Evolutionary conservation across 2,329 filamentous ascomycete species (phyloP).

Genomic region (Chrysoporthe deuterocubensis): DNA sequence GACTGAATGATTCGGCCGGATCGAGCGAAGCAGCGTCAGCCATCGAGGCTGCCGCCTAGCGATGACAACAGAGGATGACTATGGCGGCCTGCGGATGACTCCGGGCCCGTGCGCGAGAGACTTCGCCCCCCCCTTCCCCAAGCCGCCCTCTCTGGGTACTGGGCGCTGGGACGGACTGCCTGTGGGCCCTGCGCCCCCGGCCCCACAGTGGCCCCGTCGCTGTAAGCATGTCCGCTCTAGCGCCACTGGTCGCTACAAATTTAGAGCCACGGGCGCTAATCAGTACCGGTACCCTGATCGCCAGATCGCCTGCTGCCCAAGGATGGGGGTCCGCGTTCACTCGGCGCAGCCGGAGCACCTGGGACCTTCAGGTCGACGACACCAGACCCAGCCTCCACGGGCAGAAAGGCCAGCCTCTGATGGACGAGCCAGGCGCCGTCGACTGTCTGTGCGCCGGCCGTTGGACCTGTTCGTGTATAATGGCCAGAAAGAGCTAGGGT

Average conservation of each 20-base stretch:
- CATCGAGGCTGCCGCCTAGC: not conserved
- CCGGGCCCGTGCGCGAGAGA: not conserved
- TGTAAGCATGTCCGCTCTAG: not conserved
- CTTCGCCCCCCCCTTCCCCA: not conserved
- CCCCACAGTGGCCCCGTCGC: too few species aligned
- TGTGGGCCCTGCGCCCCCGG: too few species aligned
- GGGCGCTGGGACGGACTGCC: not conserved
- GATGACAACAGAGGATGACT: not conserved
- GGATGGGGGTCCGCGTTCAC: not conserved
- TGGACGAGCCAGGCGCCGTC: not conserved
- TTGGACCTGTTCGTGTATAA: not conserved
- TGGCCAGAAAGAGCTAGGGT: not conserved
- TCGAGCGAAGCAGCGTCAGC: slow-evolving; percentile 2
- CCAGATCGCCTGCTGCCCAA: not conserved
- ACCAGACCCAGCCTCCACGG: too few species aligned
- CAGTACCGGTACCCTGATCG: not conserved
- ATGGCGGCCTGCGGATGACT: not conserved
- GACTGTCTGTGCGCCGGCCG: slow-evolving; percentile 10
- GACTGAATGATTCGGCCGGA: slow-evolving; percentile 7
- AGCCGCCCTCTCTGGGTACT: not conserved
- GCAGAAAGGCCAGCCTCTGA: not conserved
- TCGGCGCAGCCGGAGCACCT: not conserved
- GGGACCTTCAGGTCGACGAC: not conserved
- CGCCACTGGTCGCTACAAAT: not conserved
- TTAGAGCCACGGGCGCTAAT: not conserved